Base-by-base conservation (phyloP, 2,329 filamentous ascomycete species). In the Fonsecaea erecta region DNA sequence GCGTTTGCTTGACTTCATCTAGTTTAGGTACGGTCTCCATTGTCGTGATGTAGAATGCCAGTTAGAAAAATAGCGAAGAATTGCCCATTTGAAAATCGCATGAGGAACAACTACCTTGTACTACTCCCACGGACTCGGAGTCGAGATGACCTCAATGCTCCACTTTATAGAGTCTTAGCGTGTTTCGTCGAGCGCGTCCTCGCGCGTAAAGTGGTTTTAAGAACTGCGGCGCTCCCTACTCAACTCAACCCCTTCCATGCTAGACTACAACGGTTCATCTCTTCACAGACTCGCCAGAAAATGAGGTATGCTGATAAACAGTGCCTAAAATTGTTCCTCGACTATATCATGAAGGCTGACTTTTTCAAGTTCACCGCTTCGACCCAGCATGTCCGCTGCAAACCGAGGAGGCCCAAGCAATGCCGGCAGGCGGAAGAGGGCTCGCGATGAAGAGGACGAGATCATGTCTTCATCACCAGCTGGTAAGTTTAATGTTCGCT, bases 311-410 rank as follows among this genome's bases (percentile, higher is more conserved):
- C 5, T 21, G 14, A 26, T 37, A 14, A 7, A 14, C 37, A 18
- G 8, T 21, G 8, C n/a, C 26, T 28, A 3, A 51, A 14, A 7
- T 16, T 12, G 16, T 1, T 28, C 18, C 7, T 8, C 18, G 9
- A n/a, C 9, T 32, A 2, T 30, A 21, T 11, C 8, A 8, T 1
- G 14, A 7, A 35, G 46, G 43, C 63, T 68, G 34, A 64, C 63
- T 8, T 54, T 26, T 18, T 32, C 48, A 37, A 96, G 91, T 83
- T 96, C 92, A 77, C 93, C 93, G 76, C 84, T 96, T 67, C 88
- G 90, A 78, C 85, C 88, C 72, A 92, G 88, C 79, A 90, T 91
- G 83, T 88, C 89, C 66, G 93, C 93, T 70, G 92, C 89, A 73
- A 97, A 96, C 79, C 88, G 92, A 71, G 91, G 92, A 71, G 91